Conservation (phyloP, 2,329 filamentous ascomycete genomes). For the Xylaria hypoxylon region DNA sequence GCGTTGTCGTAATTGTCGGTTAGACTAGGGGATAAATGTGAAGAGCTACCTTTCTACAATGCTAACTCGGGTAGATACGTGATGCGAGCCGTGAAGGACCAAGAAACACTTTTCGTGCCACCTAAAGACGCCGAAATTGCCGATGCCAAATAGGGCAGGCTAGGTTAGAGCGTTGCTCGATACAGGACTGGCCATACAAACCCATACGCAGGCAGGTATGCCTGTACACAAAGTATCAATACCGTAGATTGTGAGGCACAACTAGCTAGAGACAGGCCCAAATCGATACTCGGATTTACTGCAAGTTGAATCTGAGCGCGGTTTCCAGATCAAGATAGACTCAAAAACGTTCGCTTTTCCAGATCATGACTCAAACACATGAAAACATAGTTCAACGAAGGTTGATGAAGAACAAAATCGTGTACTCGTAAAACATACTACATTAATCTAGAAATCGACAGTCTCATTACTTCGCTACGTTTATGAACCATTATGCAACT, state of each 20-base stretch:
- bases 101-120: constrained; percentile 42
- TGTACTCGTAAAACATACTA: no score
- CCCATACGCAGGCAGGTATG: neutral
- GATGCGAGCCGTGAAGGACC: constrained; percentile 47
- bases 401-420: no score
- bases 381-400: neutral
- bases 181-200: neutral
- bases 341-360: neutral
- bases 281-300: neutral
- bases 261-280: neutral
- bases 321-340: neutral
- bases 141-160: constrained; percentile 32
- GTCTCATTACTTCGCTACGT: no score
- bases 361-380: neutral
- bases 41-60: neutral
- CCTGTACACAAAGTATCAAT: neutral
- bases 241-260: neutral
- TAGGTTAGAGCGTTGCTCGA: neutral
- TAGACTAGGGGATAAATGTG: neutral
- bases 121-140: constrained; percentile 44
- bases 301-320: neutral
- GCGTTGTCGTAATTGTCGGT: neutral
- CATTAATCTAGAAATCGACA: no score
- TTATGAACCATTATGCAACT: neutral
- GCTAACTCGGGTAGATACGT: constrained; percentile 56